phyloP scores from a whole-genome alignment of 306 rosid genomes.

The Begonia loranthoides region DNA sequence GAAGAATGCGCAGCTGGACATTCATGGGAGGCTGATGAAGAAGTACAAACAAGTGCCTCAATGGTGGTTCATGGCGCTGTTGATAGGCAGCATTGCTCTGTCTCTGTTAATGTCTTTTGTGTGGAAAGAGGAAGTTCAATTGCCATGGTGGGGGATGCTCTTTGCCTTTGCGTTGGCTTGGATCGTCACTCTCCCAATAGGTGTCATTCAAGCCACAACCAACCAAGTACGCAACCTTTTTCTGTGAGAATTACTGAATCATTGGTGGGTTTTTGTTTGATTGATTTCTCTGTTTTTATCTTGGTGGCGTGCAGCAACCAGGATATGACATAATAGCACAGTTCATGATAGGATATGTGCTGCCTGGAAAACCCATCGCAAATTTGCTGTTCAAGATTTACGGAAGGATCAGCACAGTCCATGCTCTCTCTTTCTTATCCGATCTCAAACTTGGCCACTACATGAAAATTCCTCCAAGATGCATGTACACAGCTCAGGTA shows the following conservation, averaged over 20 bases:
- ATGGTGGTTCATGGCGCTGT: slow-evolving; percentile 82
- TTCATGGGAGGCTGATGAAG: slow-evolving; percentile 79
- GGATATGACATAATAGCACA: slow-evolving; percentile 97
- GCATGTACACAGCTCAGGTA: slow-evolving; percentile 96
- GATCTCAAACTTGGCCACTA: slow-evolving; percentile 98
- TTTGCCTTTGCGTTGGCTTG: slow-evolving; percentile 78
- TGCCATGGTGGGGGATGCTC: slow-evolving; percentile 98
- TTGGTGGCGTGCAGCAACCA: slow-evolving; percentile 64
- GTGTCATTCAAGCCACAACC: slow-evolving; percentile 97
- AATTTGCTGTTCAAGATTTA: slow-evolving; percentile 88
- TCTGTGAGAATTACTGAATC: neutral
- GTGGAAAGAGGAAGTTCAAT: slow-evolving; percentile 73
- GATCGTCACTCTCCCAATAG: slow-evolving; percentile 90
- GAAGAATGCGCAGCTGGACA: slow-evolving; percentile 48
- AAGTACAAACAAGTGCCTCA: slow-evolving; percentile 83
- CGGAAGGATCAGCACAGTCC: slow-evolving; percentile 93
- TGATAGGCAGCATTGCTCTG: slow-evolving; percentile 49
- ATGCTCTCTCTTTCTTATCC: slow-evolving; percentile 87
- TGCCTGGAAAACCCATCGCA: slow-evolving; percentile 96
- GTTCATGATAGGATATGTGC: slow-evolving; percentile 80
- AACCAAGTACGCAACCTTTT: slow-evolving; percentile 47
- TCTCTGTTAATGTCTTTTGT: slow-evolving; percentile 56
- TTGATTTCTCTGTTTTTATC: neutral
- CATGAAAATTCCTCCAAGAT: slow-evolving; percentile 96
- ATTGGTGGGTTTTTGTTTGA: neutral